Percentiles rank a stretch among this genome's conserved stretches.
These are phyloP conservation scores for Stachybotrys echinatus DNA, from an alignment of 2,329 filamentous ascomycete genomes.

Conservation along the genomic window DNA sequence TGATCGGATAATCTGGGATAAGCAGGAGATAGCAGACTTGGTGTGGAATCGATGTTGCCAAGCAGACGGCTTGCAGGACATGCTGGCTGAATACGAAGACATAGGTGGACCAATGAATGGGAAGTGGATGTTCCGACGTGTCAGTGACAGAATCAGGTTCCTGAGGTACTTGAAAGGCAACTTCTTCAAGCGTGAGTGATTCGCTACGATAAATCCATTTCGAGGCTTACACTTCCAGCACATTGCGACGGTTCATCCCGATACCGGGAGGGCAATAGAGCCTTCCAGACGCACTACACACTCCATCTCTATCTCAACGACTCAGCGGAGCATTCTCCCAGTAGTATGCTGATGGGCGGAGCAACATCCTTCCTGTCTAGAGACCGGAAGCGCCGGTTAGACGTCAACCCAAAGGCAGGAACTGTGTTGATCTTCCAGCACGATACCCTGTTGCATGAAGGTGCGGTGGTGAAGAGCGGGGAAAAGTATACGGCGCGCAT, in stretches of 20 bases:
- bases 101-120: constrained; percentile 9
- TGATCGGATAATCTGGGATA: constrained; percentile 74
- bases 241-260: constrained; percentile 65
- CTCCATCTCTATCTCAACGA: constrained; percentile 44
- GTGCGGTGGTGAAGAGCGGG: constrained; percentile 44
- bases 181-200: constrained; percentile 57
- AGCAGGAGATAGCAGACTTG: constrained; percentile 53
- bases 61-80: constrained; percentile 33
- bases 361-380: constrained; percentile 49
- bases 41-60: constrained; percentile 55
- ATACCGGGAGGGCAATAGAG: constrained; percentile 42
- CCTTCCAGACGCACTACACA: constrained; percentile 44
- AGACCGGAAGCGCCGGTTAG: constrained; percentile 35
- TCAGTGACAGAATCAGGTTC: constrained; percentile 73
- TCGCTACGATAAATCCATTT: not conserved
- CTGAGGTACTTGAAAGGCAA: constrained; percentile 67
- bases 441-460: constrained; percentile 42
- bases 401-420: constrained; percentile 51
- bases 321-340: constrained; percentile 12
- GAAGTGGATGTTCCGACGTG: constrained; percentile 38
- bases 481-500: constrained; percentile 53
- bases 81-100: constrained; percentile 28
- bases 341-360: constrained; percentile 38
- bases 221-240: constrained; percentile 28
- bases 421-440: constrained; percentile 59